Percentiles rank a stretch among this genome's conserved stretches.
phyloP scores from a whole-genome alignment of 2,329 filamentous ascomycete genomes.

The Stagonosporopsis tanaceti region DNA sequence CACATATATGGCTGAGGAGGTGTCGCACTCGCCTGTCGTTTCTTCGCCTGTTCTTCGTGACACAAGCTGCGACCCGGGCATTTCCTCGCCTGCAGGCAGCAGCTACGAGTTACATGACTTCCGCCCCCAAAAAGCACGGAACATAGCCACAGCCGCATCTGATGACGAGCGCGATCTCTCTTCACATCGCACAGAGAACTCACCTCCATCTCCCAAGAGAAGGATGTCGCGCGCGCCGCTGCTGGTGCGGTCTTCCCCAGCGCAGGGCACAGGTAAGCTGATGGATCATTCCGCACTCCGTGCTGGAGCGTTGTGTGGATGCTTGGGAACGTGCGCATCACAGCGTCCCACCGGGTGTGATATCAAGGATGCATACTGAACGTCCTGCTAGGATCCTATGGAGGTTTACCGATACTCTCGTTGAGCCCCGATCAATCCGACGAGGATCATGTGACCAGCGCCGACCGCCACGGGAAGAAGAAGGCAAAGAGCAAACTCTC shows the following conservation, averaged over 20 bases:
- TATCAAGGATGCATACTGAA: conserved; percentile 5
- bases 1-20: conserved; percentile 37
- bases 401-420: conserved; percentile 61
- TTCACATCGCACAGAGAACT: conserved; percentile 22
- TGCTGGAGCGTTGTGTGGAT: conserved; percentile 13
- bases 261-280: conserved; percentile 60
- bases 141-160: conserved; percentile 34
- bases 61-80: conserved; percentile 28
- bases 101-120: conserved; percentile 43
- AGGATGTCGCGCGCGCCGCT: conserved; percentile 63
- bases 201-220: conserved; percentile 27
- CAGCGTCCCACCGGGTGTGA: not conserved
- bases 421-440: conserved; percentile 49
- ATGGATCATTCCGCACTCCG: conserved; percentile 17
- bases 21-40: conserved; percentile 26
- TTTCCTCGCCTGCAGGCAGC: conserved; percentile 32
- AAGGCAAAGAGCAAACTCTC: conserved; percentile 48
- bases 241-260: conserved; percentile 66
- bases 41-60: conserved; percentile 32
- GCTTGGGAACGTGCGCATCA: conserved; percentile 15
- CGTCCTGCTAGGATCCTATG: conserved; percentile 62
- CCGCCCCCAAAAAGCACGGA: conserved; percentile 36
- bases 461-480: conserved; percentile 33
- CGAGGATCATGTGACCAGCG: conserved; percentile 41
- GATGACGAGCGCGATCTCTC: conserved; percentile 39